Evolutionary conservation across 768 basidiomycete species (phyloP).

Genomic region (Boletales sp.): DNA sequence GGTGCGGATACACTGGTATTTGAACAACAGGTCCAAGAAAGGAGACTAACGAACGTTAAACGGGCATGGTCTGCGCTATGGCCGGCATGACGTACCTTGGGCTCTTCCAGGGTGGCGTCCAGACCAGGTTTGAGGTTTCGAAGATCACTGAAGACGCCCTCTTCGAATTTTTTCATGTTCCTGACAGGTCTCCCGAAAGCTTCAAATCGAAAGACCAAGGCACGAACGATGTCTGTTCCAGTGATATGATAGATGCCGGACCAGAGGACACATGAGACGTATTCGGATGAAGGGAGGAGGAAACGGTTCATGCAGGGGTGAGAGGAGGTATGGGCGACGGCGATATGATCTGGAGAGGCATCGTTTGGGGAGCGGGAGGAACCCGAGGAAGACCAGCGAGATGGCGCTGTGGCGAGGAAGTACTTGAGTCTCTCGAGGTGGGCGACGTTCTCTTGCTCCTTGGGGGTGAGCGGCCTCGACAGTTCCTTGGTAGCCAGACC

Average conservation of each 20-base stretch:
- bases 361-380: conserved; percentile 26
- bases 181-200: conserved; percentile 87
- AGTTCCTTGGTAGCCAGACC: conserved; percentile 27
- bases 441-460: conserved; percentile 69
- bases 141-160: conserved; percentile 92
- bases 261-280: conserved; percentile 91
- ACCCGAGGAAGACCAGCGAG: conserved; percentile 53
- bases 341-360: conserved; percentile 12
- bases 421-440: conserved; percentile 82
- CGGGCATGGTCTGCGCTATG: neutral
- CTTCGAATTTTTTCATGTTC: conserved; percentile 97
- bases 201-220: conserved; percentile 91
- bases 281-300: conserved; percentile 81
- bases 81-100: conserved; percentile 61
- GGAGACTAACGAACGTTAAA: conserved; percentile 55
- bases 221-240: conserved; percentile 94
- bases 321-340: conserved; percentile 43
- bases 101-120: conserved; percentile 91
- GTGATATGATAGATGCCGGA: conserved; percentile 90
- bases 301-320: conserved; percentile 86
- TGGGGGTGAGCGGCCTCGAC: conserved; percentile 50
- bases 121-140: conserved; percentile 91
- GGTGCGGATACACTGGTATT: conserved; percentile 94
- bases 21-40: conserved; percentile 91
- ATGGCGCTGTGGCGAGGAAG: conserved; percentile 84